Conservation (phyloP, 140 eudicot genomes). For the Erigeron philadelphicus region DNA sequence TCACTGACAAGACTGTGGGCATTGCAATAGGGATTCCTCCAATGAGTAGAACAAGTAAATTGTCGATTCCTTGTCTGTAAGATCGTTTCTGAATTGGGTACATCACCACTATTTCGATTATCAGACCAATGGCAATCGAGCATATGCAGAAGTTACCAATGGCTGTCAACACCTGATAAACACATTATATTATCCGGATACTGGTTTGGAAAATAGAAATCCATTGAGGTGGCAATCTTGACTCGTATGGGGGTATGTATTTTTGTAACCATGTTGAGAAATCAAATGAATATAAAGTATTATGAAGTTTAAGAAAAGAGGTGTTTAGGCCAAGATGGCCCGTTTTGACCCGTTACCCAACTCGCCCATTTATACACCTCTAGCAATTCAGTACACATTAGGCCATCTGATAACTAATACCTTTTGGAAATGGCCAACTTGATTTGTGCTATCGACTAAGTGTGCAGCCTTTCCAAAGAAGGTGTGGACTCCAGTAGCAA, state of each 20-base stretch:
- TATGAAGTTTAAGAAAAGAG: too few relatives aligned
- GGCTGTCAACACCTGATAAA: conserved; percentile 68
- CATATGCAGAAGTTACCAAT: conserved; percentile 94
- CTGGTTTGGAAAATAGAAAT: background rate
- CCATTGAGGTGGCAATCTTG: too few relatives aligned
- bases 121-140: conserved; percentile 67
- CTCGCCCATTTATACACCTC: too few relatives aligned
- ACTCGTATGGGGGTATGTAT: too few relatives aligned
- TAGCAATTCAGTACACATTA: background rate
- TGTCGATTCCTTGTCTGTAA: conserved; percentile 81
- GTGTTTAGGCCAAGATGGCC: too few relatives aligned
- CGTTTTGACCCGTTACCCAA: background rate
- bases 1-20: conserved; percentile 92
- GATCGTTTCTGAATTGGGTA: conserved; percentile 82
- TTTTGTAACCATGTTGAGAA: too few relatives aligned
- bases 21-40: conserved; percentile 98
- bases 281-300: too few relatives aligned
- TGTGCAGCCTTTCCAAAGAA: conserved; percentile 97
- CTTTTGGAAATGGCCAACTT: conserved; percentile 92
- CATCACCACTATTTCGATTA: conserved; percentile 76
- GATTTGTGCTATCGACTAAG: conserved; percentile 81
- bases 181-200: background rate
- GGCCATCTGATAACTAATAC: conserved; percentile 28
- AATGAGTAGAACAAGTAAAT: conserved; percentile 76
- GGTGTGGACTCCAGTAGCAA: conserved; percentile 90